phyloP scores from a whole-genome alignment of 163 green algal species.

The Dunaliella salina region DNA sequence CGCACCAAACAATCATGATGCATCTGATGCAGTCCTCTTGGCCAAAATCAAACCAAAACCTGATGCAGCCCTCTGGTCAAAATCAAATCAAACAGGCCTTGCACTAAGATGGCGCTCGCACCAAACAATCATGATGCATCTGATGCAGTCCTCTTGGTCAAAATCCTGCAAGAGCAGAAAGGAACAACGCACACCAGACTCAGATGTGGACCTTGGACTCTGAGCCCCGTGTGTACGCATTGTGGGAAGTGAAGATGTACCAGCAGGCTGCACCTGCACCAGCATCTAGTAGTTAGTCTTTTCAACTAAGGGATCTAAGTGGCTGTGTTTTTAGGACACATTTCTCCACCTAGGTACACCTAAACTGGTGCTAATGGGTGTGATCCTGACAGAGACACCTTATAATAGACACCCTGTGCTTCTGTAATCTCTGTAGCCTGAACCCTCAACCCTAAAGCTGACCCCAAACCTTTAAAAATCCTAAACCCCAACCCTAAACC shows the following conservation, averaged over 20 bases:
- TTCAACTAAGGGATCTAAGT: background rate
- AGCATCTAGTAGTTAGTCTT: background rate
- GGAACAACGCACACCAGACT: background rate
- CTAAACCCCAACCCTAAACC: too few species aligned
- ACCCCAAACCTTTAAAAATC: too few species aligned
- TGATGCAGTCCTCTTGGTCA: constrained; percentile 27
- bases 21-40: constrained; percentile 26
- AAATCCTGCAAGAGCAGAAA: constrained; percentile 8
- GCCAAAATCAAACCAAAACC: too few species aligned
- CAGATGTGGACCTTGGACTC: background rate
- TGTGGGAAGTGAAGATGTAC: background rate
- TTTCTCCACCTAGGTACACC: background rate
- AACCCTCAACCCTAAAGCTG: too few species aligned
- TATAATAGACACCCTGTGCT: background rate
- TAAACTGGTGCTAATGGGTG: background rate
- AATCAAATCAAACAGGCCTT: too few species aligned
- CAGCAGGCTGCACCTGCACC: background rate
- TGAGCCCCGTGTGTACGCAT: background rate
- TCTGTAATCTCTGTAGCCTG: too few species aligned
- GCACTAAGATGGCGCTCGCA: background rate
- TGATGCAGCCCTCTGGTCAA: too few species aligned
- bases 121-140: constrained; percentile 20
- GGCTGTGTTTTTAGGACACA: background rate
- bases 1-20: constrained; percentile 17
- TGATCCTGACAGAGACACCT: background rate